Base-by-base conservation (phyloP, 345 rosid genomes). In the Microcos paniculata region DNA sequence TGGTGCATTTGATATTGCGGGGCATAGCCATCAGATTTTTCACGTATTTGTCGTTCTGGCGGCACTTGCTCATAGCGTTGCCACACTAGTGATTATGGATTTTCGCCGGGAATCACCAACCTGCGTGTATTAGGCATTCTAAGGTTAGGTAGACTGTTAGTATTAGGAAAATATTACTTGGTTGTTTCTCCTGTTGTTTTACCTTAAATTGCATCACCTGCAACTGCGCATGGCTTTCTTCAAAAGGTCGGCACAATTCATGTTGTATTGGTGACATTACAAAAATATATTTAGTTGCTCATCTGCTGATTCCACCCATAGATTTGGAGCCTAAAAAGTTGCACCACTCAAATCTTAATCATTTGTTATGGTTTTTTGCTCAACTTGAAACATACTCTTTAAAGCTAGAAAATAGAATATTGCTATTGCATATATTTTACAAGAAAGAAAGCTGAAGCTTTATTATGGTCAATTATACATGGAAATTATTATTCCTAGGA, bases 11-110 rank as follows among this genome's bases (percentile, higher is more conserved):
- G 99, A 96, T 71, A 86, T 92, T 48, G 96, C 90, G 26, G 97
- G 99, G 57, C 99, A 96, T 65, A 96, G 97, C 71, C 99, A 96
- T 70, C 99, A 94, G 85, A 92, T 96, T 58, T 96, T 94, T 81
- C 97, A 96, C 49, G 91, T 94, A 75, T 88, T 92, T 79, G 98
- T 94, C 68, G 98, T 96, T 46, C 85, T 88, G 4, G 99, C 87
- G 28, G 97, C 99, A 4, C 87, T 96, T 71, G 88, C 97, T 62
- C 99, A 96, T 80, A 51, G 87, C 71, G 93, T 85, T 45, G 97
- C 99, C 61, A 88, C 93, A 2, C 82, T 94, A 35, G 82, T 87
- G 6, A 87, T 94, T 76, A 74, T 91, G 88, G 97, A 93, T 82
- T 96, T 94, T 76, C 92, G 92, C 55, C 83, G 59, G 62, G 82